Conservation (phyloP, 257 asterid species). For the Solanum medicagineum region DNA sequence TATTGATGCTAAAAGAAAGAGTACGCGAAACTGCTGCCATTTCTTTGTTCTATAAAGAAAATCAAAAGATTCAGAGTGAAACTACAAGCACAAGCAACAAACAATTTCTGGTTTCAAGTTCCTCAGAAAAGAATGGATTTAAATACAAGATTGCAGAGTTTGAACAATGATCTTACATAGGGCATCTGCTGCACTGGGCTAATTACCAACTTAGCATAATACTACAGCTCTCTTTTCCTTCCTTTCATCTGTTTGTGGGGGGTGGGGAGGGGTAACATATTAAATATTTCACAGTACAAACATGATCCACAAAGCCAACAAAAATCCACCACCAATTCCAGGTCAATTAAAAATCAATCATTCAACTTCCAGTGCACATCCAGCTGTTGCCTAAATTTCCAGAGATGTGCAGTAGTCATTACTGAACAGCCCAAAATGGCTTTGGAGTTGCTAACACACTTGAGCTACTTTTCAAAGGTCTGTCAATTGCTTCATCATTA, state of each 20-base stretch:
- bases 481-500: slow-evolving; percentile 13
- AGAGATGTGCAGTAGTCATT: background rate
- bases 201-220: background rate
- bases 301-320: background rate
- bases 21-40: background rate
- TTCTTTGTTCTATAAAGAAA: background rate
- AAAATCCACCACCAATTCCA: background rate
- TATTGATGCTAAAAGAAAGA: background rate
- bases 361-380: background rate
- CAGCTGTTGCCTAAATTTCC: background rate
- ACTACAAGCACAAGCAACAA: background rate
- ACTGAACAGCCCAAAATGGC: slow-evolving; percentile 72
- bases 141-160: background rate
- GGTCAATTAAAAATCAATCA: background rate
- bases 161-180: background rate
- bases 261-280: background rate
- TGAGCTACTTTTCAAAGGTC: slow-evolving; percentile 14
- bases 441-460: slow-evolving; percentile 23
- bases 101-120: background rate
- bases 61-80: background rate
- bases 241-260: background rate
- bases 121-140: background rate
- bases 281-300: background rate
- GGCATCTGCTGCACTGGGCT: background rate
- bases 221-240: background rate